Conservation (phyloP, 164 flowering plant species). For the Platanus orientalis region DNA sequence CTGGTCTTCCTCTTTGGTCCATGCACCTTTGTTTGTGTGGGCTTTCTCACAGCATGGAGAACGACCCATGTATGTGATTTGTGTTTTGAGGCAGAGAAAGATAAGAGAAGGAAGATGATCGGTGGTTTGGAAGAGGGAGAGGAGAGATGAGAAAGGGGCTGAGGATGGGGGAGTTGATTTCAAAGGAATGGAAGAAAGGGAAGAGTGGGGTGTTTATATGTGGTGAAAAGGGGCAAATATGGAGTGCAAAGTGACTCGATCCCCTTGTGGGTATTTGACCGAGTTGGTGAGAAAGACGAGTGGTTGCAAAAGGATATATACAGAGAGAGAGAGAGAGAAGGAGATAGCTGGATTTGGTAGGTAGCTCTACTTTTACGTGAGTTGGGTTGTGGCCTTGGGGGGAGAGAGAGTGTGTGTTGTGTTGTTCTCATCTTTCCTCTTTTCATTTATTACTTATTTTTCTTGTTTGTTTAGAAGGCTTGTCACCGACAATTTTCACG, state of each 20-base stretch:
- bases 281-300: conserved; percentile 12
- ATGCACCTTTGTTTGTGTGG: conserved; percentile 87
- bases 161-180: too few species aligned
- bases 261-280: conserved; percentile 1
- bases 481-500: too few species aligned
- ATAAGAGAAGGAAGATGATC: neutral
- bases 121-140: too few species aligned
- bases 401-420: too few species aligned
- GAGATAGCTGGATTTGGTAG: conserved; percentile 8
- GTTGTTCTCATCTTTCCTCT: too few species aligned
- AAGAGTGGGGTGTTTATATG: too few species aligned
- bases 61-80: conserved; percentile 44
- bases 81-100: neutral
- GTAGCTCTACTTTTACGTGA: conserved; percentile 10
- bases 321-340: neutral
- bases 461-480: too few species aligned
- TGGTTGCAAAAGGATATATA: conserved; percentile 1
- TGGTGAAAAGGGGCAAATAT: too few species aligned
- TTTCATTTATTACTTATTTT: too few species aligned
- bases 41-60: conserved; percentile 89
- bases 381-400: neutral
- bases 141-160: too few species aligned
- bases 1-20: conserved; percentile 85
- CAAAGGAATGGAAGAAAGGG: too few species aligned
- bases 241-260: too few species aligned